These are phyloP conservation scores for Sugiyamaella xylanicola DNA, from an alignment of 1,139 yeast species.

Conservation along the genomic window DNA sequence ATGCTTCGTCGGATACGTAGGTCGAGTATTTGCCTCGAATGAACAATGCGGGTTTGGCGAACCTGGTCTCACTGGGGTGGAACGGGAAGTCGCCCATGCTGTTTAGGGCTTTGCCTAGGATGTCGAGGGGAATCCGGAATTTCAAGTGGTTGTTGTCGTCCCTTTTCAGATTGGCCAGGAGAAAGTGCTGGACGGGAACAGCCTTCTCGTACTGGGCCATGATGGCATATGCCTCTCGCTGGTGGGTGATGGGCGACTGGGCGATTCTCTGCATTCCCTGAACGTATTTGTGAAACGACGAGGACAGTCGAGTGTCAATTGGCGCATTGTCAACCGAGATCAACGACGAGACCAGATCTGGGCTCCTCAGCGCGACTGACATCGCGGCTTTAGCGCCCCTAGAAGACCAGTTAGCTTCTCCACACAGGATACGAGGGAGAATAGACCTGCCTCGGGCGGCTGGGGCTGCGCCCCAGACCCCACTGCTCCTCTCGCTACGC, in stretches of 20 bases:
- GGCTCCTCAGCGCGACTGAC: conserved; percentile 77
- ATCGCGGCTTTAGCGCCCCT: conserved; percentile 89
- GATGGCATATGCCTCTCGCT: conserved; percentile 68
- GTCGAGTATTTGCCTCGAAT: conserved; percentile 75
- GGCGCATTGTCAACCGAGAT: conserved; percentile 93
- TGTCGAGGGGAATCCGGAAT: conserved; percentile 68
- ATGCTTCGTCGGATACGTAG: conserved; percentile 83
- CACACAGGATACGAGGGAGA: no score
- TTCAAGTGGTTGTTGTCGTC: conserved; percentile 36
- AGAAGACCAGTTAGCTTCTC: neutral
- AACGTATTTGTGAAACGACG: conserved; percentile 68
- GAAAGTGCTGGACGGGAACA: conserved; percentile 69
- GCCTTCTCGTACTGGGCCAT: conserved; percentile 64
- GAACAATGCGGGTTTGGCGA: conserved; percentile 74
- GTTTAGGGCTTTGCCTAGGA: conserved; percentile 63
- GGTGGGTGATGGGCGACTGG: conserved; percentile 48
- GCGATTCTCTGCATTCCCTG: conserved; percentile 57
- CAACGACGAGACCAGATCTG: conserved; percentile 62
- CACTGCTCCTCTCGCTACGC: neutral
- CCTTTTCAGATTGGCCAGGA: conserved; percentile 67
- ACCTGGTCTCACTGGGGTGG: conserved; percentile 56
- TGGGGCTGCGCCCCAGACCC: neutral
- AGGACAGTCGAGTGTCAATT: conserved; percentile 58
- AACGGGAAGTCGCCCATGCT: conserved; percentile 79
- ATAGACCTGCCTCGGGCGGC: conserved; percentile 4